Percentiles rank a stretch among this genome's conserved stretches.
Conservation (phyloP, 1,284 basidiomycete genomes). For the Leccinum pallidistipes region DNA sequence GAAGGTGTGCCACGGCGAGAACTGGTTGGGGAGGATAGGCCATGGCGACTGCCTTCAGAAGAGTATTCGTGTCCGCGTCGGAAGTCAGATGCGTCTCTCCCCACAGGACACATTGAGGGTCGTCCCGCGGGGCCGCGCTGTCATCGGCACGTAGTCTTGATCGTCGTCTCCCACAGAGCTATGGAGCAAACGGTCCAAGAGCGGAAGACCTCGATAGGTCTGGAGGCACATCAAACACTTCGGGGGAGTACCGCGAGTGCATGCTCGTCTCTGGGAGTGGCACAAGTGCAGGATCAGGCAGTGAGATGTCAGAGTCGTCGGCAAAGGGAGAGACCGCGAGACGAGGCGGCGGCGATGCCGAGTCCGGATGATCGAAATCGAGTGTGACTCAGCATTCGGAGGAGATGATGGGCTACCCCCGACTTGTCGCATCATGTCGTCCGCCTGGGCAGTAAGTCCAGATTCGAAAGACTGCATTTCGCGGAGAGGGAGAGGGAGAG, state of each 20-base stretch:
- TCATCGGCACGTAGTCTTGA: conserved; percentile 63
- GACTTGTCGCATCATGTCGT: conserved; percentile 28
- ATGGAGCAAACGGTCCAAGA: conserved; percentile 58
- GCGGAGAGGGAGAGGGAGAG: conserved; percentile 55
- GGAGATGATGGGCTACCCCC: conserved; percentile 17
- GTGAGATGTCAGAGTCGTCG: conserved; percentile 30
- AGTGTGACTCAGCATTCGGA: not conserved
- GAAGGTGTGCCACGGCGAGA: conserved; percentile 32
- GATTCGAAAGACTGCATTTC: conserved; percentile 84
- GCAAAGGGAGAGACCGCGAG: conserved; percentile 30
- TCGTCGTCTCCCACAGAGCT: conserved; percentile 46
- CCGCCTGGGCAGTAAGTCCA: conserved; percentile 64
- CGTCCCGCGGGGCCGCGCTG: conserved; percentile 70
- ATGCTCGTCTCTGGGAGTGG: conserved; percentile 47
- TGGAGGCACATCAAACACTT: conserved; percentile 80
- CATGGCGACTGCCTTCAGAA: conserved; percentile 49
- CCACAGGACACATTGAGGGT: conserved; percentile 88
- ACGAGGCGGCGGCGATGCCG: conserved; percentile 20
- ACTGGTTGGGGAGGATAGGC: conserved; percentile 42
- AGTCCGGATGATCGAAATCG: conserved; percentile 7
- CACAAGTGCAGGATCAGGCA: conserved; percentile 24
- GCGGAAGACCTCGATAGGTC: conserved; percentile 71
- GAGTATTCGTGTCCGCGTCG: conserved; percentile 43
- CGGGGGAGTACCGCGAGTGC: conserved; percentile 65
- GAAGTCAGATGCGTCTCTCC: conserved; percentile 51